These are phyloP conservation scores for Aspergillus bridgeri DNA, from an alignment of 495 filamentous ascomycete species.

Conservation along the genomic window DNA sequence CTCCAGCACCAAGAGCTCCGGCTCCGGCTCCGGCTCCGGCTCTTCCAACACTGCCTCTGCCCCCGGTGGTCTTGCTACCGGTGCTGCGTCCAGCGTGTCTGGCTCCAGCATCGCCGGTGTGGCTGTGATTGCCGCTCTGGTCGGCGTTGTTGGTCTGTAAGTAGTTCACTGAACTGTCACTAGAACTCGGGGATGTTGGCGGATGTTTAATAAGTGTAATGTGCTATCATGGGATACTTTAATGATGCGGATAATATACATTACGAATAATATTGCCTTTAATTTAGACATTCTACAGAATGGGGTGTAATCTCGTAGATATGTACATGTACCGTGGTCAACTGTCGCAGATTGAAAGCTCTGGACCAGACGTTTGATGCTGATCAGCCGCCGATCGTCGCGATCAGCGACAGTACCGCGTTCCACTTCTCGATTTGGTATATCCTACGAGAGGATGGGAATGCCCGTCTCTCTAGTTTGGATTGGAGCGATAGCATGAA, in stretches of 20 bases:
- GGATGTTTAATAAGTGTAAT: neutral
- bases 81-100: neutral
- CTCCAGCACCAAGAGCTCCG: neutral
- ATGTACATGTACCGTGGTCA: neutral
- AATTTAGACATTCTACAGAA: too few species aligned
- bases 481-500: too few species aligned
- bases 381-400: neutral
- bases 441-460: too few species aligned
- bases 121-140: neutral
- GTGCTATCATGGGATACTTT: neutral
- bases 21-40: neutral
- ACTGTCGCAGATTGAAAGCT: neutral
- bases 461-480: too few species aligned
- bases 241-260: neutral
- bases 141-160: neutral
- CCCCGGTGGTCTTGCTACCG: neutral
- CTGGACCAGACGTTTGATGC: neutral
- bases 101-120: neutral
- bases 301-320: too few species aligned
- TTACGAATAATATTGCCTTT: neutral
- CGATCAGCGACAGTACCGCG: neutral
- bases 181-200: neutral
- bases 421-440: too few species aligned
- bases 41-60: neutral
- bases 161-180: neutral